Conservation (phyloP, 148 eudicot genomes). For the Rhododendron kiyosumense region DNA sequence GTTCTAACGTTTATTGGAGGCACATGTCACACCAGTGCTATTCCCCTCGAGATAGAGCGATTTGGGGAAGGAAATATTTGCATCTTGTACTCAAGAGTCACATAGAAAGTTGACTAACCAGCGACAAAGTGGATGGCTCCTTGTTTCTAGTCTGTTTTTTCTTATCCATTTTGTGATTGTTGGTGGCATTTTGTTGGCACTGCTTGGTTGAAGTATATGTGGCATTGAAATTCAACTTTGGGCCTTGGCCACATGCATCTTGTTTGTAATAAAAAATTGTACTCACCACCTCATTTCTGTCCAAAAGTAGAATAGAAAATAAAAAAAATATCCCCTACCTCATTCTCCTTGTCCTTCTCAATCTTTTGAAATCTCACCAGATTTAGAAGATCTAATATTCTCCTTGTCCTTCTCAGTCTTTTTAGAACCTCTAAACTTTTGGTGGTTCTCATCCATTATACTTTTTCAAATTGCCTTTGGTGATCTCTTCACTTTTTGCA, state of each 20-base stretch:
- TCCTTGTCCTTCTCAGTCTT: neutral
- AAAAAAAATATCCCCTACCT: neutral
- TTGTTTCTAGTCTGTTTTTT: neutral
- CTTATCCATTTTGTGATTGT: neutral
- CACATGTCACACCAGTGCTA: neutral
- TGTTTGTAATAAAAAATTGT: neutral
- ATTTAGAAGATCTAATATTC: neutral
- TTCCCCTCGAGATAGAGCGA: neutral
- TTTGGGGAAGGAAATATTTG: neutral
- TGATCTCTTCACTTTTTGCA: constrained; percentile 27
- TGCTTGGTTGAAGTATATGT: neutral
- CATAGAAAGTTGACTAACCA: neutral
- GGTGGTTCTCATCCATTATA: neutral
- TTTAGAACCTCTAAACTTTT: neutral
- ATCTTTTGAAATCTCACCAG: neutral
- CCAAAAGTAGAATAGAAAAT: neutral
- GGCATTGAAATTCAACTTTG: neutral
- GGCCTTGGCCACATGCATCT: neutral
- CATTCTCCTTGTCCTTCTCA: neutral
- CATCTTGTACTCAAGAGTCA: neutral
- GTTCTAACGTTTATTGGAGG: neutral
- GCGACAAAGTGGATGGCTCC: neutral
- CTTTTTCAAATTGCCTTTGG: neutral
- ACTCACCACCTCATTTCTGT: neutral
- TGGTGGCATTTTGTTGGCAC: constrained; percentile 1